A percentile compares a stretch with the other conserved stretches of the same genome.
Evolutionary conservation across 495 filamentous ascomycete species (phyloP).

Genomic region (Hamigera avellanea): DNA sequence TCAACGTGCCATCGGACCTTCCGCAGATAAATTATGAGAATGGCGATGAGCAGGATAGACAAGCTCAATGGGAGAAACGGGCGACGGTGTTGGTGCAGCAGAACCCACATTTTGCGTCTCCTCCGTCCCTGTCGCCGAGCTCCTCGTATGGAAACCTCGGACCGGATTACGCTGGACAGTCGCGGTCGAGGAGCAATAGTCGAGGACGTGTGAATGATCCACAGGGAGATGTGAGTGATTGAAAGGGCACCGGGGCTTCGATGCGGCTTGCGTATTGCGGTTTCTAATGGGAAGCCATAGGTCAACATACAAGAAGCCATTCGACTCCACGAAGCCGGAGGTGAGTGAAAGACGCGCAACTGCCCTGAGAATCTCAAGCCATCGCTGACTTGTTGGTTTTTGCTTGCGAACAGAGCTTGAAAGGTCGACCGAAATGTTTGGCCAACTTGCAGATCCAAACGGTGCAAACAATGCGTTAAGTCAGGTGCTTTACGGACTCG

Average conservation of each 20-base stretch:
- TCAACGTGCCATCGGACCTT: slow-evolving; percentile 66
- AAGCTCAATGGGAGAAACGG: slow-evolving; percentile 71
- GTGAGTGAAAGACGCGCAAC: slow-evolving; percentile 22
- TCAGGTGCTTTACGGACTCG: slow-evolving; percentile 93
- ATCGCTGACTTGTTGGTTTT: background rate
- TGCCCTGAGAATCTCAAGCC: background rate
- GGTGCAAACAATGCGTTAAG: slow-evolving; percentile 85
- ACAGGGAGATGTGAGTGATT: slow-evolving; percentile 29
- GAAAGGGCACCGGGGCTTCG: background rate
- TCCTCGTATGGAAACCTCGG: slow-evolving; percentile 1
- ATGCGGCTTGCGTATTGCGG: background rate
- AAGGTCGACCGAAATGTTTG: slow-evolving; percentile 76
- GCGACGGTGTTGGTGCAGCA: slow-evolving; percentile 71
- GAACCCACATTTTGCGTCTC: slow-evolving; percentile 35
- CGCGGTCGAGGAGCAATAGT: slow-evolving; percentile 23
- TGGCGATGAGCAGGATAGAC: slow-evolving; percentile 38
- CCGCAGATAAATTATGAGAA: slow-evolving; percentile 52
- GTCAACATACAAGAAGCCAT: slow-evolving; percentile 94
- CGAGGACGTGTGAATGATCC: slow-evolving; percentile 23
- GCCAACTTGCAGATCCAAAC: slow-evolving; percentile 69
- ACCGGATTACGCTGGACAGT: slow-evolving; percentile 5
- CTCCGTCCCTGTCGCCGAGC: slow-evolving; percentile 12
- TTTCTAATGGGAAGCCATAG: slow-evolving; percentile 26
- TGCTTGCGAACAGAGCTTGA: slow-evolving; percentile 37
- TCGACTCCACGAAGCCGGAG: slow-evolving; percentile 75